Evolutionary conservation across 2,329 filamentous ascomycete species (phyloP).

Genomic region (Epichloe gansuensis): DNA sequence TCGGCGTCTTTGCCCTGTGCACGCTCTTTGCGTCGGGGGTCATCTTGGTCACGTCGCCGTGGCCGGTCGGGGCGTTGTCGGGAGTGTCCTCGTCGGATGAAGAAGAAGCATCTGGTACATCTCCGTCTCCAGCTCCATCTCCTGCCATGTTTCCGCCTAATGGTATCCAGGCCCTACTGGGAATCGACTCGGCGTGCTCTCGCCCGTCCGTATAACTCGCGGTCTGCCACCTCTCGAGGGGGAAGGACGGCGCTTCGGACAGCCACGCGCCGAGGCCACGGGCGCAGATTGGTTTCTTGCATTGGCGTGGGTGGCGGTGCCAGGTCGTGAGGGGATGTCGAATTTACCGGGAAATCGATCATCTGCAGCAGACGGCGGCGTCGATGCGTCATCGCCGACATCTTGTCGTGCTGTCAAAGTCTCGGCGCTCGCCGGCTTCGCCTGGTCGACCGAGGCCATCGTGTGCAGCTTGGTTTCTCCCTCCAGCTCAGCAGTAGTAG

Average conservation of each 20-base stretch:
- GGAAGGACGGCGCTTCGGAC: neutral
- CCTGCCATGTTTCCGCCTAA: neutral
- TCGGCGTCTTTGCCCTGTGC: neutral
- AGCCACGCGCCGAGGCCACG: neutral
- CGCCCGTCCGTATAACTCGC: neutral
- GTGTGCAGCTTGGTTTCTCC: neutral
- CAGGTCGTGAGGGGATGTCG: neutral
- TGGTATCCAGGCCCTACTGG: conserved; percentile 7
- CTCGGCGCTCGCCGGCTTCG: neutral
- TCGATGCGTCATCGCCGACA: no score
- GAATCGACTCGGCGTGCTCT: conserved; percentile 5
- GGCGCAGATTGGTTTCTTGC: conserved; percentile 1
- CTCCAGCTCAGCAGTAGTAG: neutral
- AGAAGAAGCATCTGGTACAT: conserved; percentile 1
- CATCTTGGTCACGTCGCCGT: neutral
- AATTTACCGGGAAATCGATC: conserved; percentile 1
- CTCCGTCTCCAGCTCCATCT: neutral
- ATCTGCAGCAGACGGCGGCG: neutral
- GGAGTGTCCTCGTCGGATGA: neutral
- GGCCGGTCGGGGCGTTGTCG: neutral
- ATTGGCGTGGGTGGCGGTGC: no score
- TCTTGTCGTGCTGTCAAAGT: neutral
- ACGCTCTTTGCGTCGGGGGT: neutral
- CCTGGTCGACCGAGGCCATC: neutral
- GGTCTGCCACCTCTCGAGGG: conserved; percentile 7